A percentile compares a stretch with the other conserved stretches of the same genome.
Evolutionary conservation across 2,329 filamentous ascomycete genomes (phyloP).

Genomic region (Verticillium isaacii): DNA sequence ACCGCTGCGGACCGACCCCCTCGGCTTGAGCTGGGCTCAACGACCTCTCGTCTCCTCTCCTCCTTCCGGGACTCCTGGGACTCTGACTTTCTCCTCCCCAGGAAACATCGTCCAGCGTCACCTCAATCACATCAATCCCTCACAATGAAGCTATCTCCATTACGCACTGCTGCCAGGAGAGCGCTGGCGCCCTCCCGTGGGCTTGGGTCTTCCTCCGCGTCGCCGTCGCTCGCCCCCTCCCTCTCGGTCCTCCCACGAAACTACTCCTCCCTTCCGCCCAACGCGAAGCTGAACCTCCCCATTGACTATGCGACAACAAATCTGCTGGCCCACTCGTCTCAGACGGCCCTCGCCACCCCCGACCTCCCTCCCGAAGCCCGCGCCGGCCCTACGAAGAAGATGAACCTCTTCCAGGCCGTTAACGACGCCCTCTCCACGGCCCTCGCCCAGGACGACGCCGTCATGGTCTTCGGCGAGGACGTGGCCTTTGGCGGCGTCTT

Average conservation of each 20-base stretch:
- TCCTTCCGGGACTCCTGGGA: background rate
- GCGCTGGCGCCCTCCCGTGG: conserved; percentile 7
- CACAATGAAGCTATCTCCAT: conserved; percentile 9
- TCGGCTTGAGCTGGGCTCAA: background rate
- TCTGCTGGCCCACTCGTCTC: conserved; percentile 74
- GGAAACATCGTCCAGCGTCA: conserved; percentile 3
- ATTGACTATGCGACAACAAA: conserved; percentile 82
- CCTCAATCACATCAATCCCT: background rate
- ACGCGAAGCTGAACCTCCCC: conserved; percentile 72
- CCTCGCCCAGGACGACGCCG: conserved; percentile 75
- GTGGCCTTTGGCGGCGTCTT: conserved; percentile 97
- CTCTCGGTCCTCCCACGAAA: conserved; percentile 11
- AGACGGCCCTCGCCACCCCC: conserved; percentile 62
- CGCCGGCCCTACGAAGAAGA: conserved; percentile 71
- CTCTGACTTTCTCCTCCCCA: background rate
- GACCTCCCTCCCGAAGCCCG: conserved; percentile 65
- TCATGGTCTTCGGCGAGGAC: conserved; percentile 92
- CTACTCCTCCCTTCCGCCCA: conserved; percentile 55
- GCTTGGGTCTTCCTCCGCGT: background rate
- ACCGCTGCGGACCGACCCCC: conserved; percentile 9
- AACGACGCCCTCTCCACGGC: conserved; percentile 85
- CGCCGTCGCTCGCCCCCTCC: conserved; percentile 6
- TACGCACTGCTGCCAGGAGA: conserved; percentile 7
- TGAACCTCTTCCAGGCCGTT: conserved; percentile 92
- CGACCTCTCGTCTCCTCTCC: background rate